phyloP scores from a whole-genome alignment of 495 filamentous ascomycete genomes.

The Alectoria sarmentosa region DNA sequence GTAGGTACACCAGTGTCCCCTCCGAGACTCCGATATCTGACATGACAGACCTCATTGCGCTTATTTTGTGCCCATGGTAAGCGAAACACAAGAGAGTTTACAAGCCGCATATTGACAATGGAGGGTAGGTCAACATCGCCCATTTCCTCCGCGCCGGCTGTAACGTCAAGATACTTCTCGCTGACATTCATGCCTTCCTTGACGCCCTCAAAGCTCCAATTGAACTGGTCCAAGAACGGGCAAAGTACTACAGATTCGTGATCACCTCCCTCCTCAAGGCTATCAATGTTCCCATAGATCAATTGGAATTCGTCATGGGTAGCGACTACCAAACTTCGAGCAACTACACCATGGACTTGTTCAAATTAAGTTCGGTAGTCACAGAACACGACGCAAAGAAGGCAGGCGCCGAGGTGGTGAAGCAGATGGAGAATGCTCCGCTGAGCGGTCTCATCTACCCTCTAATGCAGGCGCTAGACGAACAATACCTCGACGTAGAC shows the following conservation, averaged over 20 bases:
- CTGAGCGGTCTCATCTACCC: conserved; percentile 81
- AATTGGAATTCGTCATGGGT: conserved; percentile 78
- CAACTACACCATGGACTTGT: conserved; percentile 72
- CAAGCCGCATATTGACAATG: neutral
- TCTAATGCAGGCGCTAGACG: conserved; percentile 83
- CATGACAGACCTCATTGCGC: conserved; percentile 57
- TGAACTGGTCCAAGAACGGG: conserved; percentile 75
- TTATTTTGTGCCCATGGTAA: conserved; percentile 74
- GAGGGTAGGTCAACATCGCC: conserved; percentile 57
- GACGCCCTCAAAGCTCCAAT: conserved; percentile 48
- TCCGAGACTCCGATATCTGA: neutral
- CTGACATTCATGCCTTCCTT: conserved; percentile 55
- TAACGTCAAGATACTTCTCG: conserved; percentile 71
- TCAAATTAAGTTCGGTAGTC: conserved; percentile 50
- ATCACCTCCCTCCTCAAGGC: conserved; percentile 61
- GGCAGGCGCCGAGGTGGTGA: conserved; percentile 88
- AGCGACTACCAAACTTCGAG: conserved; percentile 65
- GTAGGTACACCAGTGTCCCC: neutral
- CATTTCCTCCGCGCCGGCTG: conserved; percentile 82
- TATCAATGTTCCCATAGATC: conserved; percentile 66
- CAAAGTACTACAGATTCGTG: conserved; percentile 61
- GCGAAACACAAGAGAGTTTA: neutral
- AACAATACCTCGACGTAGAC: conserved; percentile 82
- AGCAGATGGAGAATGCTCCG: conserved; percentile 70
- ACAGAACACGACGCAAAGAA: conserved; percentile 69